Conservation (phyloP, 164 flowering plant genomes). For the Annona squamosa region DNA sequence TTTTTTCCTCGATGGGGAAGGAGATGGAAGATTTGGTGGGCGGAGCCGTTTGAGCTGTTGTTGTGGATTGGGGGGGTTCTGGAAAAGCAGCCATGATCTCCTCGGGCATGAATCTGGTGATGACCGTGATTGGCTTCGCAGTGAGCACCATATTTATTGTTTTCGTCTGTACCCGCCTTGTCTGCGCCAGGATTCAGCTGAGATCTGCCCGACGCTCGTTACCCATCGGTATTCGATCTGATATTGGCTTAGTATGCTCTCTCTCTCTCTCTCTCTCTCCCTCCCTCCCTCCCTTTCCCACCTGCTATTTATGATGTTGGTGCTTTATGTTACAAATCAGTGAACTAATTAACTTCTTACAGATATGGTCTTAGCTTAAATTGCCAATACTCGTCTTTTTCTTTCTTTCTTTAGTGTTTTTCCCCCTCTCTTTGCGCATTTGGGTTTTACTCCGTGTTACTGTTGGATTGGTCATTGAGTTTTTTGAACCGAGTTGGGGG, state of each 20-base stretch:
- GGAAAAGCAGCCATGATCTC: constrained; percentile 42
- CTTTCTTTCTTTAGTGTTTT: too few species aligned
- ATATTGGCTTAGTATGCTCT: constrained; percentile 24
- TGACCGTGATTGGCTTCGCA: constrained; percentile 90
- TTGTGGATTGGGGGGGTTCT: not conserved
- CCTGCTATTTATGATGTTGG: not conserved
- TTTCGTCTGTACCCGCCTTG: constrained; percentile 79
- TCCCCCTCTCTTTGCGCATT: too few species aligned
- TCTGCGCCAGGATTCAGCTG: constrained; percentile 79
- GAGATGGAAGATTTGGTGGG: too few species aligned
- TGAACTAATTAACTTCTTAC: not conserved
- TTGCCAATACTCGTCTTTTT: too few species aligned
- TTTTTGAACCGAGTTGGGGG: too few species aligned
- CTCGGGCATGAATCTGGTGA: constrained; percentile 78
- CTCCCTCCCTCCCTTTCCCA: too few species aligned
- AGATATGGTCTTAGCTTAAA: not conserved
- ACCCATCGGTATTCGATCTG: constrained; percentile 39
- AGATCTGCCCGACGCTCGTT: constrained; percentile 61
- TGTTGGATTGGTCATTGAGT: not conserved
- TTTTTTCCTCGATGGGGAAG: too few species aligned
- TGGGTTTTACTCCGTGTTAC: not conserved
- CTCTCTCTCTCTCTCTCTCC: not conserved
- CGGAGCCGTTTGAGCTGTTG: too few species aligned
- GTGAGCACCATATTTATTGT: constrained; percentile 90
- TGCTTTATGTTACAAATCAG: not conserved